Conservation (phyloP, 2,329 filamentous ascomycete genomes). For the Trichoderma sp. region DNA sequence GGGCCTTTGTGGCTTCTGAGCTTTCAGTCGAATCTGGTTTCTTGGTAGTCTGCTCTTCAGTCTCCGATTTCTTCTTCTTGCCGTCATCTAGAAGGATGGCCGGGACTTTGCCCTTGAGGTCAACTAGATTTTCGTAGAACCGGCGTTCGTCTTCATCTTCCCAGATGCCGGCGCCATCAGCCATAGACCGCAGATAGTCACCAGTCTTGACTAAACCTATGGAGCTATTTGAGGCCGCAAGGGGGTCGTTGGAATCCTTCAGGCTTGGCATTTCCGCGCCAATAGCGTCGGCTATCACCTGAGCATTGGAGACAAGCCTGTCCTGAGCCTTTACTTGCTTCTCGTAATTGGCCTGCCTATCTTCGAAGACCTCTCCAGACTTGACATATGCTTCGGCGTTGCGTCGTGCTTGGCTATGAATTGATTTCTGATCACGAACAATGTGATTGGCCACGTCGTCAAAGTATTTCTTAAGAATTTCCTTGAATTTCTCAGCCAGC, state of each 20-base stretch:
- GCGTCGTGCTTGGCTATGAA: constrained; percentile 81
- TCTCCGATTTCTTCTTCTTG: constrained; percentile 78
- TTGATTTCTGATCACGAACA: constrained; percentile 84
- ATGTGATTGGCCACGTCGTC: constrained; percentile 90
- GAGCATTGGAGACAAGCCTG: constrained; percentile 83
- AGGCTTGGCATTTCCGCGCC: constrained; percentile 92
- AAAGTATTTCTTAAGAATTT: constrained; percentile 82
- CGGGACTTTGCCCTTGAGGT: constrained; percentile 93
- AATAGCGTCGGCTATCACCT: constrained; percentile 83
- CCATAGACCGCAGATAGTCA: constrained; percentile 86
- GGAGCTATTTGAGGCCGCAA: constrained; percentile 64
- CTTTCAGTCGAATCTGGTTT: constrained; percentile 58
- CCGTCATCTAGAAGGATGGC: constrained; percentile 88
- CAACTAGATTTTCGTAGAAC: constrained; percentile 96
- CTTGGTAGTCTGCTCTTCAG: constrained; percentile 79
- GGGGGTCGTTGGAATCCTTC: constrained; percentile 73
- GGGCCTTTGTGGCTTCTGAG: constrained; percentile 48
- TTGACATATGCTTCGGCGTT: constrained; percentile 99
- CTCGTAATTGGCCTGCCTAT: constrained; percentile 92
- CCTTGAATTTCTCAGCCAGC: constrained; percentile 80
- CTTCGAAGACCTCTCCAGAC: constrained; percentile 96
- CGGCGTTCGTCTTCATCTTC: constrained; percentile 96
- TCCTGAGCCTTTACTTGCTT: constrained; percentile 91
- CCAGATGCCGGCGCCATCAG: constrained; percentile 93
- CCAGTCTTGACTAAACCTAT: constrained; percentile 93